Base-by-base conservation (phyloP, 192 early-diverging fungal species). In the Coemansia sp. region DNA sequence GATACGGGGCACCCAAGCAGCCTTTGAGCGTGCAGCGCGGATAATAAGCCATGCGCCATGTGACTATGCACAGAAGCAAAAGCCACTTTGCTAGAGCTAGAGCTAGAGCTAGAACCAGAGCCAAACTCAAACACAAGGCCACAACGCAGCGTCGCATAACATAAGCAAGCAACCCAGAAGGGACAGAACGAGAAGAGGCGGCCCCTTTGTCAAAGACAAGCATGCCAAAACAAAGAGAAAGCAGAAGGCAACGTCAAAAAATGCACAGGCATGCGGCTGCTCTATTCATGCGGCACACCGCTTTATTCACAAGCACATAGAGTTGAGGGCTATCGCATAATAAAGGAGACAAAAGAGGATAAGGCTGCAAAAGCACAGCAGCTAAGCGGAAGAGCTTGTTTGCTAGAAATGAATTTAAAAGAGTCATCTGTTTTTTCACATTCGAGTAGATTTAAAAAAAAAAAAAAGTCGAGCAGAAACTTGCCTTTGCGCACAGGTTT, bases 401-500 rank as follows among this genome's bases (percentile, higher is more conserved):
- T 66, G 45, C 58, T 56, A 28, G 35, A 5, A 59, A 36, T 61
- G 22, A 28, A 28, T 28, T 28, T 28, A 3, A 20, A 9, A 11
- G 3, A 8, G 33, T n/a, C 28, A 39, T 61, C 59, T 39, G 6
- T 9, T 28, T 9, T 41, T 41, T 41, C 39, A 41, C 39, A 41
- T 6, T 41, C 39, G 11, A 6, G 5, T 12, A 41, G 11, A 41
- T 41, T 41, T 41, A 36, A 61, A 61, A 41, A 36, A 70, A 41
- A 48, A 9, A 20, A 51, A 33, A 51, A 28, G 22, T 28, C 22
- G 22, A 28, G 22, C 22, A 28, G 4, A 17, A 62, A 68, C 66
- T 81, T 87, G 95, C 97, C 94, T 98, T 99, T 62, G 95, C 93
- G 80, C 97, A 98, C 17, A 99, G 89, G 81, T 91, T 90, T 83